Evolutionary conservation across 768 basidiomycete species (phyloP).

Genomic region (Tulasnella sp.): DNA sequence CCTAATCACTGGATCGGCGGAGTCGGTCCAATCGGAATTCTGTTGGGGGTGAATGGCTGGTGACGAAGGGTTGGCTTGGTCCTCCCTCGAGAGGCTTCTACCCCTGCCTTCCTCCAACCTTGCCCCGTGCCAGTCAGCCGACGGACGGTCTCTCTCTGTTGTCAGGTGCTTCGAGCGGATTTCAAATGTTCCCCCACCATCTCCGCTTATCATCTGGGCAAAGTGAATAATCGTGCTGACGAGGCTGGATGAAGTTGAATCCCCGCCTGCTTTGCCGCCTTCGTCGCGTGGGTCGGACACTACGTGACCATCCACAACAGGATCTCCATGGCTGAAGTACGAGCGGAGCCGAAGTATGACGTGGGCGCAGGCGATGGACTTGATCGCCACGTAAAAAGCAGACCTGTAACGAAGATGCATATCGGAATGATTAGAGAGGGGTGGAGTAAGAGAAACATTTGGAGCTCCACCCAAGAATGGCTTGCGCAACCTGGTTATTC

Average conservation of each 20-base stretch:
- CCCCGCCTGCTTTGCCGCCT: background rate
- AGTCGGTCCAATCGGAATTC: background rate
- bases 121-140: background rate
- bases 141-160: background rate
- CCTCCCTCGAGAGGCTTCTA: background rate
- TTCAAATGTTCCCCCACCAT: background rate
- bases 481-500: background rate
- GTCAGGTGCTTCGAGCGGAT: background rate
- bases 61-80: background rate
- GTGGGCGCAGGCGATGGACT: background rate
- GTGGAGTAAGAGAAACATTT: background rate
- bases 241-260: background rate
- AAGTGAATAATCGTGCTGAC: background rate
- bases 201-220: background rate
- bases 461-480: background rate
- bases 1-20: background rate
- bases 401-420: background rate
- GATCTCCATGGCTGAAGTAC: background rate
- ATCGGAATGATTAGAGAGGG: background rate
- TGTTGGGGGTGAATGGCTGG: background rate
- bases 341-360: background rate
- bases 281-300: background rate
- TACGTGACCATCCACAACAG: background rate
- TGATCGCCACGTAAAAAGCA: background rate
- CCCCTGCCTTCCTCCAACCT: background rate